Base-by-base conservation (phyloP, 2,329 filamentous ascomycete species). In the Verticillium dahliae region DNA sequence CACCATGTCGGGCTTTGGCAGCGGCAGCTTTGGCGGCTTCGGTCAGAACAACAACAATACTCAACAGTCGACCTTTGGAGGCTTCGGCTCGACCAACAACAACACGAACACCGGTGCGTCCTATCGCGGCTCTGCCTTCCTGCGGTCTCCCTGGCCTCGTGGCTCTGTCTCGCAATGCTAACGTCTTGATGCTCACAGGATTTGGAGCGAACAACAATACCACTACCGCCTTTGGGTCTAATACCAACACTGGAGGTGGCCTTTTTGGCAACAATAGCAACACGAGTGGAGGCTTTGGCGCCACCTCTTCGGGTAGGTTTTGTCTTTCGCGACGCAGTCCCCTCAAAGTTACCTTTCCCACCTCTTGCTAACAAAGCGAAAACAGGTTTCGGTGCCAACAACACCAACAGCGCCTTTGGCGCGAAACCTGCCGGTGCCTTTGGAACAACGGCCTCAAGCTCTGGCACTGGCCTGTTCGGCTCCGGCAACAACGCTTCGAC, bases 1-100 rank as follows among this genome's bases (percentile, higher is more conserved):
- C 45, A 78, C 66, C 70, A 86, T 86, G 84, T 83, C 83, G 69
- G 63, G 63, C 45, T 84, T 84, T 68, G 79, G 80, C 68, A 76
- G 78, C 66, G 78, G 80, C 65, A 81, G 81, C 69, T 76, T 76
- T 57, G 76, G 78, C 69, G 82, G 84, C 78, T 88, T 89, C 75
- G 85, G 85, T 75, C 80, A 81, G 70, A 81, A 22, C 18, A 22
- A 82, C 71, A 85, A 81, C 71, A 79, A 77, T 61, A 76, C 75
- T 58, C 74, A 79, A 70, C 67, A 74, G 69, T 68, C 73, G 27
- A 68, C 66, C 58, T 90, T 90, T 73, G 83, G 84, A 67, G 85
- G 85, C 55, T 88, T 85, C 63, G 77, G 78, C 65, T 65, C 69
- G 60, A 72, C 71, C 63, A 75, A 62, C 62, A 72, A 68, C 39